Base-by-base conservation (phyloP, 2,329 filamentous ascomycete genomes). In the Elsinoe australis region DNA sequence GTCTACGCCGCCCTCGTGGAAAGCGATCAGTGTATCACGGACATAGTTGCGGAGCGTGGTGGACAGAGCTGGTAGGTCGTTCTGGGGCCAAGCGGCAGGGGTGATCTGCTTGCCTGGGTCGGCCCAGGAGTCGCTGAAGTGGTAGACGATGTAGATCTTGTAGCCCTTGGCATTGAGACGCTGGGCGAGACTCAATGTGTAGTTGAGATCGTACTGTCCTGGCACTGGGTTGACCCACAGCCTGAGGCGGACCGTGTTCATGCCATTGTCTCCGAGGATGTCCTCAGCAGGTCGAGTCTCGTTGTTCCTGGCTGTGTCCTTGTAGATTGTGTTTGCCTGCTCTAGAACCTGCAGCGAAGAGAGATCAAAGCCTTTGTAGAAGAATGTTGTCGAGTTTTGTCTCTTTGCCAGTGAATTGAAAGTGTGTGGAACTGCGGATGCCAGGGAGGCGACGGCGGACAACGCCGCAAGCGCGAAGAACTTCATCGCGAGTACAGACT, bases 301-400 rank as follows among this genome's bases (percentile, higher is more conserved):
- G 49, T 70, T 69, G 42, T 60, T 46, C 1, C 55, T 53, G 14
- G 54, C 49, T n/a, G 62, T 63, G 44, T 69, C 67, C 52, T 64
- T 63, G 57, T 61, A 70, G 9, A 63, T 56, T 3, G 53, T 59
- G 3, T 65, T 65, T 3, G 56, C 59, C 21, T 64, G 58, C 55
- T 68, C 64, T 10, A 63, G 49, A 33, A 62, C 64, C 33, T 59
- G 57, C 6, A 68, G 53, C 0, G 65, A 68, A 14, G 62, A 65
- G 2, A 69, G 55, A 48, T 70, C 67, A 53, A 64, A 61, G 14
- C 67, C 66, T 52, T 65, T 62, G 54, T 64, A 68, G 49, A 61
- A 62, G 47, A 52, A 58, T 26, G 56, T 51, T 8, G 29, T 17
- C 32, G 21, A 18, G 6, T 35, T 39, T 21, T 36, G 33, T n/a